Evolutionary conservation across 768 basidiomycete genomes (phyloP).

Genomic region (Cubamyces lactineus): DNA sequence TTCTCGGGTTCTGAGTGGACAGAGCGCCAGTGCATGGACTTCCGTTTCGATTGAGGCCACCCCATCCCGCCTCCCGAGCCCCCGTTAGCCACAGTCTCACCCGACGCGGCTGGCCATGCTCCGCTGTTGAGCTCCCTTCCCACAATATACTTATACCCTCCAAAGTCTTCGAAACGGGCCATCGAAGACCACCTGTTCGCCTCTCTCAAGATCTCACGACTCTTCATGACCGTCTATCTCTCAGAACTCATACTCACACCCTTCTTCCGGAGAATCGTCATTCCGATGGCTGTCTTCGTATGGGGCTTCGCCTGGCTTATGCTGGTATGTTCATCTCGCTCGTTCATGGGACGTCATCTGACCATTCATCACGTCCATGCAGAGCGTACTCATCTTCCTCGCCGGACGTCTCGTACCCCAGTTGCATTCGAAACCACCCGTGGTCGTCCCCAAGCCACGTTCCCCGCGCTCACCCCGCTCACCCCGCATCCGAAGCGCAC

Average conservation of each 20-base stretch:
- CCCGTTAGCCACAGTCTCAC: background rate
- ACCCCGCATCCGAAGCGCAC: background rate
- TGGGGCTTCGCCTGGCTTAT: conserved; percentile 18
- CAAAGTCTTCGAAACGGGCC: background rate
- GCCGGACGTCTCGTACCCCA: conserved; percentile 13
- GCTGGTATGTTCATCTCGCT: background rate
- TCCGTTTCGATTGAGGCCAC: conserved; percentile 2
- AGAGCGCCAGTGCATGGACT: background rate
- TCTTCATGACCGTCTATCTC: conserved; percentile 7
- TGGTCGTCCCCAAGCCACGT: background rate
- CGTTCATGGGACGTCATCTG: background rate
- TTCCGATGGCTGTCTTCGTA: conserved; percentile 15
- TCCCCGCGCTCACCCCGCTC: background rate
- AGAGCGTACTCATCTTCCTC: conserved; percentile 21
- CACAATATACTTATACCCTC: conserved; percentile 4
- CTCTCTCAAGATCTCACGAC: conserved; percentile 4
- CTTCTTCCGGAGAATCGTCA: background rate
- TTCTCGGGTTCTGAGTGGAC: background rate
- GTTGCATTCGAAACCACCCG: conserved; percentile 6
- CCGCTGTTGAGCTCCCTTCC: background rate
- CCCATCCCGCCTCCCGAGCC: background rate
- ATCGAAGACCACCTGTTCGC: background rate
- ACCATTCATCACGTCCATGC: background rate
- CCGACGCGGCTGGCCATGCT: conserved; percentile 5
- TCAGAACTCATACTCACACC: background rate